Evolutionary conservation across 345 rosid genomes (phyloP).

Genomic region (Ceriops tagal): DNA sequence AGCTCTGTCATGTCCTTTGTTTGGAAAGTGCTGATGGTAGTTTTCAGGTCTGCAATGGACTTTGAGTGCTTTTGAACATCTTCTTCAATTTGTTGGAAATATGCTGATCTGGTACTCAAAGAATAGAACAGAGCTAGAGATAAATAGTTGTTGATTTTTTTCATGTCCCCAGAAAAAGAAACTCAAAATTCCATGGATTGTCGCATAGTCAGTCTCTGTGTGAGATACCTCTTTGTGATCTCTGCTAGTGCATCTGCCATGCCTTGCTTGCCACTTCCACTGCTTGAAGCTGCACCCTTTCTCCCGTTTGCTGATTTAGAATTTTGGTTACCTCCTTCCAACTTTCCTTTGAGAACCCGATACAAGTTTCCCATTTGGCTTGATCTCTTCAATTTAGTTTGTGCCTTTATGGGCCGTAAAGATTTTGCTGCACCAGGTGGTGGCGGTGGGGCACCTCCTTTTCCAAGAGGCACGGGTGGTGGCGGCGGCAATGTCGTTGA

Average conservation of each 20-base stretch:
- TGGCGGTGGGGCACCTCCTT: slow-evolving; percentile 56
- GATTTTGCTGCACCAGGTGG: slow-evolving; percentile 49
- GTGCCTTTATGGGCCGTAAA: slow-evolving; percentile 65
- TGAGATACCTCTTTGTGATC: slow-evolving; percentile 66
- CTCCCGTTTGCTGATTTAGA: slow-evolving; percentile 34
- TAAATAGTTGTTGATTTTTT: slow-evolving; percentile 4
- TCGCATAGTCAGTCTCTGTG: too few species aligned
- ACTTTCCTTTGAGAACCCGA: slow-evolving; percentile 66
- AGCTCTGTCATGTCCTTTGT: slow-evolving; percentile 79
- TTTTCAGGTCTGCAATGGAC: slow-evolving; percentile 51
- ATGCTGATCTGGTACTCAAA: slow-evolving; percentile 58
- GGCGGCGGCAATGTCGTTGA: slow-evolving; percentile 22
- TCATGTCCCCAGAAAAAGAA: neutral
- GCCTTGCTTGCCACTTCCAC: slow-evolving; percentile 68
- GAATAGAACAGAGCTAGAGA: neutral
- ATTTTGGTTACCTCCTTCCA: slow-evolving; percentile 57
- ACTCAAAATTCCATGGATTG: too few species aligned
- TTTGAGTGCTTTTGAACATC: slow-evolving; percentile 62
- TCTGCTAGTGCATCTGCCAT: slow-evolving; percentile 98
- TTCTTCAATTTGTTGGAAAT: slow-evolving; percentile 84
- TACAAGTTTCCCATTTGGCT: slow-evolving; percentile 67
- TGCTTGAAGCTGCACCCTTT: slow-evolving; percentile 28
- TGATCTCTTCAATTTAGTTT: slow-evolving; percentile 77
- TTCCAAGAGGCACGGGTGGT: slow-evolving; percentile 33
- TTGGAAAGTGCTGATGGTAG: slow-evolving; percentile 51